Conservation (phyloP, 2,329 filamentous ascomycete species). For the Pyrenochaeta sp. region DNA sequence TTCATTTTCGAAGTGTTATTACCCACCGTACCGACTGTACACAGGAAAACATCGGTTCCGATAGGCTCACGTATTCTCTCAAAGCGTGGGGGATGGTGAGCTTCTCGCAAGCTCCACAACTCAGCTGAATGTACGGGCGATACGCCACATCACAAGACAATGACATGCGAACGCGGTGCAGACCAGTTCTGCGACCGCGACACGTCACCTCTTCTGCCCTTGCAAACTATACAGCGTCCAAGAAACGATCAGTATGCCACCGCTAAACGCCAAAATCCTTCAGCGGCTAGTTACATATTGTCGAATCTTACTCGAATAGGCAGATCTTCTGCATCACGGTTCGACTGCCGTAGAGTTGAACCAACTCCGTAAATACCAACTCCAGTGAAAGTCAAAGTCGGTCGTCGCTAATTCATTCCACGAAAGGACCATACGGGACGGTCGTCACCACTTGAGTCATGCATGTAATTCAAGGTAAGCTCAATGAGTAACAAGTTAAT, state of each 20-base stretch:
- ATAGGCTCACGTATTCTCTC: neutral
- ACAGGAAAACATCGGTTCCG: constrained; percentile 8
- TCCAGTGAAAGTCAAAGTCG: neutral
- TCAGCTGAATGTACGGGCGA: neutral
- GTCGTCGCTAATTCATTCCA: neutral
- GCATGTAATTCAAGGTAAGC: neutral
- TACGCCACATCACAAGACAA: neutral
- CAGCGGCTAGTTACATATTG: neutral
- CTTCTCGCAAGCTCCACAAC: neutral
- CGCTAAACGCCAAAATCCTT: neutral
- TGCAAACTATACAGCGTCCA: neutral
- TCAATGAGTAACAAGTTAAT: neutral
- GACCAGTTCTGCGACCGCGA: constrained; percentile 4
- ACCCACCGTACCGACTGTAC: constrained; percentile 1
- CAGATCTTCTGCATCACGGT: neutral
- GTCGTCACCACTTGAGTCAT: neutral
- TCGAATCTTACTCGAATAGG: neutral
- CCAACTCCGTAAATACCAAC: neutral
- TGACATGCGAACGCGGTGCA: neutral
- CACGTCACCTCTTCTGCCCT: neutral
- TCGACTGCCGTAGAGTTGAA: too few species aligned
- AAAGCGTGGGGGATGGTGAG: neutral
- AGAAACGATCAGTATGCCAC: neutral
- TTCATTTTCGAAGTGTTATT: constrained; percentile 2
- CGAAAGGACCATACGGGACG: neutral